Base-by-base conservation (phyloP, 2,329 filamentous ascomycete genomes). In the Beauveria varroae region DNA sequence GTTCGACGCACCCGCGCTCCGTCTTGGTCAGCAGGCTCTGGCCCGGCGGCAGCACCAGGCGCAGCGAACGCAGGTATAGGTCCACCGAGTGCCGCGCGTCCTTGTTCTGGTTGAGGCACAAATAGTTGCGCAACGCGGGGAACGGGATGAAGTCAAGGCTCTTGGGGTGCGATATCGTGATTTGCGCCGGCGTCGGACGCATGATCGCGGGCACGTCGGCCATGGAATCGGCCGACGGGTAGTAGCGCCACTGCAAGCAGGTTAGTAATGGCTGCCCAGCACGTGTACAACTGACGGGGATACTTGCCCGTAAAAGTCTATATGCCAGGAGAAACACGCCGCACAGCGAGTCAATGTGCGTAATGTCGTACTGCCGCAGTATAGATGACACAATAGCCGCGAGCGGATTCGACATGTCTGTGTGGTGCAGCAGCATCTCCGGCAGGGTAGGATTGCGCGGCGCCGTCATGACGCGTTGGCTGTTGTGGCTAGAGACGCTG, bases 301-400 rank as follows among this genome's bases (percentile, higher is more conserved):
- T 34, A 60, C 65, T 22, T 57, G 68, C 68, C 26, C 68, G 62
- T 60, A 69, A 63, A 1, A 69, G 62, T 14, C 68, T 60, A 37
- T 69, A 69, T 14, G 64, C 62, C 22, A 69, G 63, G 24, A 69
- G 65, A 40, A 68, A 69, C 4, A 69, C 40, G 3, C 68, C 68
- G 16, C 68, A 65, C 16, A 68, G 44, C 5, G 67, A 65, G 52
- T 69, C 67, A n/a, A 65, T 62, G 41, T 68, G 65, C 5, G 60
- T 49, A 26, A 68, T 62, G 49, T 65, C 60, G 16, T 68, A 69
- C 16, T 67, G 67, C 9, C 65, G 64, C 9, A 69, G 63, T 2
- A 67, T 68, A 0, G 67, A 64, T 1, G 66, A 66, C 12, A 68
- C 51, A 44, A 68, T 65, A 30, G 62, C 63, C 20, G 64, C 63